Base-by-base conservation (phyloP, 768 basidiomycete species). In the Suillus ampliporus region DNA sequence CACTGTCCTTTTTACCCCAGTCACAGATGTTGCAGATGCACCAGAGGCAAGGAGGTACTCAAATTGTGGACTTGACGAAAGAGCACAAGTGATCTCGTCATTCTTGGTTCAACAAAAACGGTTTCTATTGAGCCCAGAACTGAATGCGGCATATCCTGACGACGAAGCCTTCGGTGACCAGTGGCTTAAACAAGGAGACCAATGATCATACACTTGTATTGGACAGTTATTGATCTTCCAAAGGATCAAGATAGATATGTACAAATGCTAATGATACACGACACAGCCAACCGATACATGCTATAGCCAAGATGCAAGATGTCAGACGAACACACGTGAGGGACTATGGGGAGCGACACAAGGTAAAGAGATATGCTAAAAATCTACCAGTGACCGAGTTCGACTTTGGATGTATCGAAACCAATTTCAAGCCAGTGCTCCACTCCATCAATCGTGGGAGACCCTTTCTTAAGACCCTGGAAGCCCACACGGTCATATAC, bases 401-500 rank as follows among this genome's bases (percentile, higher is more conserved):
- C 64, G 23, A 87, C 83, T 31, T 61, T 57, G 19, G 64, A 60
- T 26, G 72, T 77, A 64, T 86, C 80, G 60, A 90, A 91, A 10
- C 90, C 90, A 56, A 88, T 74, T 61, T 91, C 90, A 7, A 86
- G 65, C 88, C 88, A 91, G 17, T 75, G 71, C 40, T 82, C 80
- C 3, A 83, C 80, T 7, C 80, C 82, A n/a, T 82, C 78, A 2
- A n/a, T n/a, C n/a, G n/a, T n/a, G n/a, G n/a, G n/a, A n/a, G 62
- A 72, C 31, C 65, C 67, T 10, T 67, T 52, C 15, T 64, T 72
- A 17, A 90, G 76, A 7, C 88, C 90, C 19, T 77, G 73, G 64
- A 93, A 94, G 3, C 91, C 91, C 19, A 92, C 84, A 2, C 81
- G 83, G 51, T 78, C 69, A 69, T 92, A 94, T 3, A 90, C 85